Conservation (phyloP, 2,329 filamentous ascomycete species). For the Pseudocercospora crystallina region DNA sequence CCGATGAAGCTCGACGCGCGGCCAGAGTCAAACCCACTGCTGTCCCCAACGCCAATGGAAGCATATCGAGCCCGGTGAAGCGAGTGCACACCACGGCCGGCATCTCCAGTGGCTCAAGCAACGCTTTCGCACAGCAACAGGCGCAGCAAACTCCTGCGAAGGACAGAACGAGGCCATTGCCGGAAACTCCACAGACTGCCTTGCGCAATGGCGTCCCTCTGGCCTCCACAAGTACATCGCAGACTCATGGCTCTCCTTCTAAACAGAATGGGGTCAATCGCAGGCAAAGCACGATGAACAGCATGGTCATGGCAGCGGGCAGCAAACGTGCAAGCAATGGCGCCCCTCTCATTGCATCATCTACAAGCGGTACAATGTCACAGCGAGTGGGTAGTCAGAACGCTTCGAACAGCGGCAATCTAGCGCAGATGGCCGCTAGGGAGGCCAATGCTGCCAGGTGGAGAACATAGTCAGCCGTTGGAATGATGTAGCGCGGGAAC, state of each 20-base stretch:
- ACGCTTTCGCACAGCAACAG: conserved; percentile 29
- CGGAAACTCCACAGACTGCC: conserved; percentile 42
- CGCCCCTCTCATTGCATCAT: conserved; percentile 4
- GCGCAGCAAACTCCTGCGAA: conserved; percentile 27
- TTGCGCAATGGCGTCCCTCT: conserved; percentile 50
- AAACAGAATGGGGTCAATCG: conserved; percentile 23
- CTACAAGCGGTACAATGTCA: conserved; percentile 3
- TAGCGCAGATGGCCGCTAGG: conserved; percentile 23
- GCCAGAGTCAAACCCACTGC: conserved; percentile 27
- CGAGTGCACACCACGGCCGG: conserved; percentile 23
- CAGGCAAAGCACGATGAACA: conserved; percentile 26
- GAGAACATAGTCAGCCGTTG: conserved; percentile 14
- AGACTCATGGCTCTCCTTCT: conserved; percentile 24
- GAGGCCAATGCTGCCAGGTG: conserved; percentile 23
- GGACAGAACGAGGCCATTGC: conserved; percentile 26
- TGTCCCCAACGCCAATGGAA: conserved; percentile 18
- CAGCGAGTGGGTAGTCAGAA: conserved; percentile 19
- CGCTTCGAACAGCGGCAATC: conserved; percentile 10
- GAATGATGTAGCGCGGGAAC: too few species aligned
- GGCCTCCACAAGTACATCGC: conserved; percentile 26
- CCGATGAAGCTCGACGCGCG: conserved; percentile 34
- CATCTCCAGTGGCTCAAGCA: conserved; percentile 16
- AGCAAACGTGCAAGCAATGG: conserved; percentile 24
- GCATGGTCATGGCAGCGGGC: conserved; percentile 23
- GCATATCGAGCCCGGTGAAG: conserved; percentile 31